These are phyloP conservation scores for Tolypocladium tropicale DNA, from an alignment of 2,329 filamentous ascomycete species.

Conservation along the genomic window DNA sequence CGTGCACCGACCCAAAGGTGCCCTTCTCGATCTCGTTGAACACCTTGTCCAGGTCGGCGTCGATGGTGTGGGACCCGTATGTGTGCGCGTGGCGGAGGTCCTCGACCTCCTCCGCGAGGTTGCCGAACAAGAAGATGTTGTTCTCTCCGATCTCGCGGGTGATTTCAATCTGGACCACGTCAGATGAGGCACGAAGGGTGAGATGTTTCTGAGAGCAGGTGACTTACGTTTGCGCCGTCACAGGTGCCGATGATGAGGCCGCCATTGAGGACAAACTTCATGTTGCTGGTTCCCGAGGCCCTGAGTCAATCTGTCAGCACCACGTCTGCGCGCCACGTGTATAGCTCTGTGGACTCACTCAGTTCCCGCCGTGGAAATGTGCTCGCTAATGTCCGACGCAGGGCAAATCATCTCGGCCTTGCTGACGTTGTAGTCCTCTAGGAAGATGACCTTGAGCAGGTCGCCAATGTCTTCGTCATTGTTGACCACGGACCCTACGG, in stretches of 20 bases:
- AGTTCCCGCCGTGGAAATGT: slow-evolving; percentile 95
- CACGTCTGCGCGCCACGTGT: too few relatives aligned
- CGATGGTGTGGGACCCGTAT: slow-evolving; percentile 70
- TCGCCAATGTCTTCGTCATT: slow-evolving; percentile 87
- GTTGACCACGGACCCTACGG: slow-evolving; percentile 83
- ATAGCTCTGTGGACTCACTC: slow-evolving; percentile 42
- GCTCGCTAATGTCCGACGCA: slow-evolving; percentile 92
- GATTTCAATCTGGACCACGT: slow-evolving; percentile 63
- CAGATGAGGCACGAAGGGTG: background rate
- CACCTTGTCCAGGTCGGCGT: slow-evolving; percentile 67
- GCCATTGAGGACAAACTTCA: slow-evolving; percentile 98
- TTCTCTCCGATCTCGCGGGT: slow-evolving; percentile 92
- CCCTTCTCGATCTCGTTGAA: slow-evolving; percentile 74
- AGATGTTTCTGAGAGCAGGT: background rate
- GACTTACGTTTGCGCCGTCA: slow-evolving; percentile 86
- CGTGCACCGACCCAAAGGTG: slow-evolving; percentile 67
- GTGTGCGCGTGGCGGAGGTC: slow-evolving; percentile 85
- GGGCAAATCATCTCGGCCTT: slow-evolving; percentile 96
- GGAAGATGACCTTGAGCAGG: slow-evolving; percentile 90
- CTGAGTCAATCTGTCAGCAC: slow-evolving; percentile 19
- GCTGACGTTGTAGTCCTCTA: slow-evolving; percentile 98
- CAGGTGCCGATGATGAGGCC: slow-evolving; percentile 96
- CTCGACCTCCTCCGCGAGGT: slow-evolving; percentile 90
- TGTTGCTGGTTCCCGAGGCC: slow-evolving; percentile 84
- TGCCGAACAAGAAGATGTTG: slow-evolving; percentile 98